A percentile compares a stretch with the other conserved stretches of the same genome.
Conservation (phyloP, 345 rosid genomes). For the Lepidium sativum region DNA sequence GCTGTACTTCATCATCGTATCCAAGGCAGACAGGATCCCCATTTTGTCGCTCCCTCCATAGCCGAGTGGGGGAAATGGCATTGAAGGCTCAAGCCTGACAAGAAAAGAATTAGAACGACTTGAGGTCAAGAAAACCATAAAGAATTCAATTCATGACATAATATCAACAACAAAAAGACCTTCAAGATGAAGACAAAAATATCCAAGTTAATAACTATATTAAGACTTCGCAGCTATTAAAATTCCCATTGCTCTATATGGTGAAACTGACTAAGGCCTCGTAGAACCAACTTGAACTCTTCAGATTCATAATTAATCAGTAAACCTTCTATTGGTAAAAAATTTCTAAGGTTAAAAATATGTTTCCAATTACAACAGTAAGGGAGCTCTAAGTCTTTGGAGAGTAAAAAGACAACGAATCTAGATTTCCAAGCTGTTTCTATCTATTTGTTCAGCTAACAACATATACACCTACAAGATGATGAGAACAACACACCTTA, state of each 20-base stretch:
- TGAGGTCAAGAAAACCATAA: background rate
- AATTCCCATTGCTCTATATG: constrained; percentile 1
- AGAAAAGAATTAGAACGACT: background rate
- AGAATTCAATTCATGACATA: background rate
- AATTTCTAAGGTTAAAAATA: background rate
- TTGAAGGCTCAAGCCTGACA: constrained; percentile 60
- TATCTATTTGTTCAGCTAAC: background rate
- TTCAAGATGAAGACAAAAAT: background rate
- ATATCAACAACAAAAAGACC: background rate
- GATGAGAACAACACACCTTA: constrained; percentile 24
- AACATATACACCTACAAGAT: background rate
- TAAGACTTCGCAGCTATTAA: background rate
- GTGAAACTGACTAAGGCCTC: constrained; percentile 1
- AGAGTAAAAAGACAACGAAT: background rate
- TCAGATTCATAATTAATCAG: background rate
- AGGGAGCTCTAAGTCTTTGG: background rate
- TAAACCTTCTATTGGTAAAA: background rate
- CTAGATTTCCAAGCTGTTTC: background rate
- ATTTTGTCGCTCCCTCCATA: constrained; percentile 90
- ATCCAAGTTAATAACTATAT: background rate
- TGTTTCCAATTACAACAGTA: background rate
- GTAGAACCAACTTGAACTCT: constrained; percentile 15
- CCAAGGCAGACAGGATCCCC: constrained; percentile 71
- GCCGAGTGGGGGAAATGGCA: constrained; percentile 62
- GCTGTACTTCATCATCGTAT: constrained; percentile 47